A percentile compares a stretch with the other conserved stretches of the same genome.
phyloP scores from a whole-genome alignment of 1,139 yeast genomes.

The Meyerozyma athensensis region DNA sequence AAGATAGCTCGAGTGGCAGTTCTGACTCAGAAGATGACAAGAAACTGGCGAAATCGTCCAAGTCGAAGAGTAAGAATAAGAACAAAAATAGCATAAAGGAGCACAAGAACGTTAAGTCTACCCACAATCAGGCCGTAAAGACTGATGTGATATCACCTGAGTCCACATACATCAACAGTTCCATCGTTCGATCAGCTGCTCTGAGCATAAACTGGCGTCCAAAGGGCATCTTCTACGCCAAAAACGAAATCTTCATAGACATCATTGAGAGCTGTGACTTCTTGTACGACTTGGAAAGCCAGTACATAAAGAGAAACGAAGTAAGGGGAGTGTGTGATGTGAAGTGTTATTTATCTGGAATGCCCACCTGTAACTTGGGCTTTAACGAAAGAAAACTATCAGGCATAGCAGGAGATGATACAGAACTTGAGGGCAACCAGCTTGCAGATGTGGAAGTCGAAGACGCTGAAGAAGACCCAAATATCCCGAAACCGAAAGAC shows the following conservation, averaged over 20 bases:
- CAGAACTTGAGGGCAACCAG: slow-evolving; percentile 14
- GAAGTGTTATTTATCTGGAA: slow-evolving; percentile 42
- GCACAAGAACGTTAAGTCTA: slow-evolving; percentile 25
- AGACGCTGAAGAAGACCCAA: slow-evolving; percentile 16
- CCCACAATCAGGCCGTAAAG: slow-evolving; percentile 38
- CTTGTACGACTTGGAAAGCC: slow-evolving; percentile 29
- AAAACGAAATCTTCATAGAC: slow-evolving; percentile 44
- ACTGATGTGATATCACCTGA: slow-evolving; percentile 28
- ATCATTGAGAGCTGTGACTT: slow-evolving; percentile 40
- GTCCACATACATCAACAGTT: slow-evolving; percentile 46
- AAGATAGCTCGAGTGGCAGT: not conserved
- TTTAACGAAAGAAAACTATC: slow-evolving; percentile 37
- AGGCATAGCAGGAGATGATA: slow-evolving; percentile 20
- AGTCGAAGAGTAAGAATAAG: slow-evolving; percentile 5
- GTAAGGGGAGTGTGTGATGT: slow-evolving; percentile 35
- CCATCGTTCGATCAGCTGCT: slow-evolving; percentile 44
- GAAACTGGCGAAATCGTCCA: slow-evolving; percentile 11
- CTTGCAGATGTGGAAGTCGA: slow-evolving; percentile 13
- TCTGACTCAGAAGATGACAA: slow-evolving; percentile 11
- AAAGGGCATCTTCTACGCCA: slow-evolving; percentile 43
- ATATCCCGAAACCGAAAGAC: slow-evolving; percentile 5
- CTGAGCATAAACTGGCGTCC: slow-evolving; percentile 47
- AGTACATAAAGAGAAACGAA: slow-evolving; percentile 29
- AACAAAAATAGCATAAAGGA: slow-evolving; percentile 15
- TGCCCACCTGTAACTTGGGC: slow-evolving; percentile 43